Evolutionary conservation across 2,329 filamentous ascomycete species (phyloP).

Genomic region (Paraconiothyrium sp.): DNA sequence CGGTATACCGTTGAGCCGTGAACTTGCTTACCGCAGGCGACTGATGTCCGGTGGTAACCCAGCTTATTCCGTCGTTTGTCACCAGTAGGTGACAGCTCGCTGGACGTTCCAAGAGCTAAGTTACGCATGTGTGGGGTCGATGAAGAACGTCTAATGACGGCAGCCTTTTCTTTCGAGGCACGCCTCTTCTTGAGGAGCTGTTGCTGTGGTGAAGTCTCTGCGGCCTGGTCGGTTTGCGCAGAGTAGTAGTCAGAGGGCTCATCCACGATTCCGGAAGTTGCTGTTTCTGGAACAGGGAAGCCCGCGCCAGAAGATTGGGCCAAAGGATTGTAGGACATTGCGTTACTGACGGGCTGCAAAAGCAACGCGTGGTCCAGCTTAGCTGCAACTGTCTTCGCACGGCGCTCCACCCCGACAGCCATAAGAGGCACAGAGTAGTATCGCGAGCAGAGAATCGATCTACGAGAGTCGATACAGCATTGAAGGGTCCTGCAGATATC

Average conservation of each 20-base stretch:
- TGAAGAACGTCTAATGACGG: conserved; percentile 54
- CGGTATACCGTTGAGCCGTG: background rate
- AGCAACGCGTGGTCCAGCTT: conserved; percentile 45
- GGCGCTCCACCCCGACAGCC: conserved; percentile 50
- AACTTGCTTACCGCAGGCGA: conserved; percentile 85
- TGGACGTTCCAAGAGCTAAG: conserved; percentile 46
- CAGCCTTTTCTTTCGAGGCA: conserved; percentile 51
- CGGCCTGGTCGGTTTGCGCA: conserved; percentile 31
- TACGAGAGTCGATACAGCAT: conserved; percentile 39
- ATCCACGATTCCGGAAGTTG: conserved; percentile 33
- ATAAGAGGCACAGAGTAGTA: conserved; percentile 44
- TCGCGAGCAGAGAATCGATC: conserved; percentile 39
- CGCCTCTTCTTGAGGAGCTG: conserved; percentile 48
- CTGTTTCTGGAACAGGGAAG: conserved; percentile 35
- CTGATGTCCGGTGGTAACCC: conserved; percentile 93
- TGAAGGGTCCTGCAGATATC: conserved; percentile 38
- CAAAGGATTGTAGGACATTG: conserved; percentile 48
- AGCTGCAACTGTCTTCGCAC: conserved; percentile 45
- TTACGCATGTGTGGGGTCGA: conserved; percentile 61
- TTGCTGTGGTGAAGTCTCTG: conserved; percentile 30
- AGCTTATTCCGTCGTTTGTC: conserved; percentile 88
- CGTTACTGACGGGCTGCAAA: conserved; percentile 41
- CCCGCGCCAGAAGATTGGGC: conserved; percentile 39
- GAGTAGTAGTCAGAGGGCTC: conserved; percentile 32
- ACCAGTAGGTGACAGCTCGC: conserved; percentile 59